Base-by-base conservation (phyloP, 331 rosid genomes). In the Ulmus americana region DNA sequence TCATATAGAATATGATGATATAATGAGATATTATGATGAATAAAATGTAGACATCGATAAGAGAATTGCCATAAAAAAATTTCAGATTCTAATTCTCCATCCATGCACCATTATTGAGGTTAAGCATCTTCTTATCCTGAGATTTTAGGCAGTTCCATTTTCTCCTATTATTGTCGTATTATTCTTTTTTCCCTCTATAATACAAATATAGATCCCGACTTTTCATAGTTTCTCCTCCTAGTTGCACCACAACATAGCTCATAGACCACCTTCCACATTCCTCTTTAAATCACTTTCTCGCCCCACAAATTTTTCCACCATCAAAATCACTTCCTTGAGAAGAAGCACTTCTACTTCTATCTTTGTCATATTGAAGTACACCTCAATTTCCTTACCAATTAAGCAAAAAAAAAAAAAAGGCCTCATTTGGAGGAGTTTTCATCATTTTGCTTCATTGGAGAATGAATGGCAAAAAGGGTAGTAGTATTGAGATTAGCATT, bases 101-200 rank as follows among this genome's bases (percentile, higher is more conserved):
- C 63, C 65, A 70, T 57, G 74, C 58, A 66, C 55, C 70, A 85
- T 79, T 84, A 80, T 85, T 83, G 88, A 77, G 69, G 64, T 46
- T 77, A 75, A 74, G 95, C 90, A 88, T 85, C 83, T 88, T 85
- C 66, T 74, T 76, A 79, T 81, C 79, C 67, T 53, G 9, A 63
- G 61, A 14, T 57, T 61, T 47, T 65, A 48, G 10, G 9, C 11
- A 59, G 66, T 45, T 70, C 76, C 70, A 50, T 42, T 63, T 67
- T 66, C 63, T 63, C 47, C 50, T 69, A 77, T 80, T 65, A 81
- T 83, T 85, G 61, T 74, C 59, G 85, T 48, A 79, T 81, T 42
- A 28, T 77, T 79, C 85, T 79, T 63, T 49, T 43, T 43, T 6
- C 40, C 64, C 55, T 73, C 58, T 12, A 64, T 59, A 10, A 50